Percentiles rank a stretch among this genome's conserved stretches.
Evolutionary conservation across 352 stramenopile species (phyloP).

Genomic region (Thalassiosira exigua): DNA sequence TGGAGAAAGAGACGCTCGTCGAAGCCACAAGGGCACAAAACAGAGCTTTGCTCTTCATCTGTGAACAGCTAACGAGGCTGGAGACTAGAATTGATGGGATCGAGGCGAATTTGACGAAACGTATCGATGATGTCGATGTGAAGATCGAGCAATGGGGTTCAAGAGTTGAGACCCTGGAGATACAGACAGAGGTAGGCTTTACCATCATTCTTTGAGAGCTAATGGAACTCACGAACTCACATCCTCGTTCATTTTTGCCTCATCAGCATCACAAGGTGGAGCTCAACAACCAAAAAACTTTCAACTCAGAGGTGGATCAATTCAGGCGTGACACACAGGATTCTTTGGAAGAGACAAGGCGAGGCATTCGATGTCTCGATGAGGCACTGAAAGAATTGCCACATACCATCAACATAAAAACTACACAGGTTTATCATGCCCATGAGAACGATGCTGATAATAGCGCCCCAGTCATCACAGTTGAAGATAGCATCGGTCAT

Average conservation of each 20-base stretch:
- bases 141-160: constrained; percentile 23
- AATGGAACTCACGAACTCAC: too few species aligned
- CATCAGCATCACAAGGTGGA: neutral
- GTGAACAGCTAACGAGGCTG: constrained; percentile 14
- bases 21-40: constrained; percentile 31
- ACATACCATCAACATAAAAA: constrained; percentile 30
- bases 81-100: constrained; percentile 13
- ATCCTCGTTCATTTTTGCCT: too few species aligned
- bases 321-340: constrained; percentile 28
- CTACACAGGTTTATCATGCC: constrained; percentile 22
- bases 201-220: too few species aligned
- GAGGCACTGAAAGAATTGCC: constrained; percentile 21
- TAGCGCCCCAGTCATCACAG: neutral
- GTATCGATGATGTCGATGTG: constrained; percentile 27
- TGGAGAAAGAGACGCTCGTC: constrained; percentile 29
- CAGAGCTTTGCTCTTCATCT: constrained; percentile 19
- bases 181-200: constrained; percentile 14
- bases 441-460: constrained; percentile 5
- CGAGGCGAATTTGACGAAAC: constrained; percentile 8
- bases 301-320: constrained; percentile 22
- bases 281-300: constrained; percentile 17
- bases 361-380: constrained; percentile 8
- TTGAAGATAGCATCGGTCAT: constrained; percentile 6
- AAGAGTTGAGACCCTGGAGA: constrained; percentile 27
- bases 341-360: constrained; percentile 10